Base-by-base conservation (phyloP, 371 early-diverging fungal genomes). In the Mortierella sp. region DNA sequence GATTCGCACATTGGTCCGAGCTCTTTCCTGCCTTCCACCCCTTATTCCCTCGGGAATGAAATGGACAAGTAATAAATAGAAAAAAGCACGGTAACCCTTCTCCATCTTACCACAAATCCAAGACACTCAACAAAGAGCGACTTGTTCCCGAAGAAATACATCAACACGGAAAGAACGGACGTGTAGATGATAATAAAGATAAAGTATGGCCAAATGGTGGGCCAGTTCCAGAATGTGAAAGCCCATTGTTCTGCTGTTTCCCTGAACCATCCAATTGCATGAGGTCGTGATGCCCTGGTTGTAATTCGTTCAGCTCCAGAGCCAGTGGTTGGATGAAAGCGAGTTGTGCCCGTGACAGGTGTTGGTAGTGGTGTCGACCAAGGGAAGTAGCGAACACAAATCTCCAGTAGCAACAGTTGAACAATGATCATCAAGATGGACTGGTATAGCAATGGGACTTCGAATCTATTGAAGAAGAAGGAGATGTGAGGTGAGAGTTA, bases 351-450 rank as follows among this genome's bases (percentile, higher is more conserved):
- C 5, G 69, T 56, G 54, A 69, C 70, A 10, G 77, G 77, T 2
- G 31, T 46, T 0, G 77, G 77, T n/a, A 76, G 34, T 34, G 34
- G n/a, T 45, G 69, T 69, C n/a, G 70, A 65, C 77, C 77, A 69
- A 14, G 77, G 77, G 22, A 69, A 76, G 50, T 68, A 81, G 4
- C 80, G 80, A 13, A 81, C 60, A 54, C 80, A 81, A 9, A 82
- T 72, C 50, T 90, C 81, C 29, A 88, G 67, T 28, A 90, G 54
- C 17, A 85, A 63, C 45, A 88, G 60, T 62, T 88, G 88, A 3
- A 85, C 79, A 9, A 80, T 29, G 16, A 88, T 86, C 88, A 90
- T 90, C 2, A 84, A 60, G 25, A 87, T 80, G 3, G 87, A 86
- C 59, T 90, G 90, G 53, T 81, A 78, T 5, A 90, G 60, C n/a